A percentile compares a stretch with the other conserved stretches of the same genome.
Conservation (phyloP, 352 stramenopile species). For the Phytophthora palmivora region DNA sequence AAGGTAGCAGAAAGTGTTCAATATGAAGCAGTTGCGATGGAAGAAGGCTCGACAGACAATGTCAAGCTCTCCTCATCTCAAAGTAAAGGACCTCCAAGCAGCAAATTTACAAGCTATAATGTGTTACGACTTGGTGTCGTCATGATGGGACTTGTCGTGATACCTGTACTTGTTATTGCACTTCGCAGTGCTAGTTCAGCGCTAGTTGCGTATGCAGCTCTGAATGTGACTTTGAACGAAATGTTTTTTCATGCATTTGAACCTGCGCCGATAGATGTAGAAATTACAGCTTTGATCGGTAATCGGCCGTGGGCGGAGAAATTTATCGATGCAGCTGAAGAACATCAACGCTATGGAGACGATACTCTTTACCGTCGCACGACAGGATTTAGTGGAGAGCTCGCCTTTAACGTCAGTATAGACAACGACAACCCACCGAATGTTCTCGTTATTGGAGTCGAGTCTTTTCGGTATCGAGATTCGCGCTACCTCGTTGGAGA, state of each 20-base stretch:
- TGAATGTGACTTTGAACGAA: conserved; percentile 10
- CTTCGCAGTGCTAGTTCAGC: background rate
- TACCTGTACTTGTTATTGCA: conserved; percentile 1
- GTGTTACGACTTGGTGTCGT: background rate
- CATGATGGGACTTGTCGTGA: conserved; percentile 3
- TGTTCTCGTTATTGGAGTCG: too few species aligned
- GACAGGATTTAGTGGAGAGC: conserved; percentile 14
- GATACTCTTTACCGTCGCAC: conserved; percentile 17
- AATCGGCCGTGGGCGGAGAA: conserved; percentile 8
- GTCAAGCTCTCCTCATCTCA: too few species aligned
- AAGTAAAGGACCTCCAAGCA: too few species aligned
- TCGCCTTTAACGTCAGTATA: conserved; percentile 11
- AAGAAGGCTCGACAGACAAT: background rate
- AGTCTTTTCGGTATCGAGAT: too few species aligned
- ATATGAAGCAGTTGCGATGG: conserved; percentile 3
- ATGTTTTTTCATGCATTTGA: conserved; percentile 12
- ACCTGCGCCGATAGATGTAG: conserved; percentile 1
- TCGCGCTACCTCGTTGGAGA: too few species aligned
- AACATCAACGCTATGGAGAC: conserved; percentile 2
- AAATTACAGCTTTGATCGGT: background rate
- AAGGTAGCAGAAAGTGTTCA: background rate
- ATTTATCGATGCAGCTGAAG: conserved; percentile 4
- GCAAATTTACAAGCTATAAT: too few species aligned
- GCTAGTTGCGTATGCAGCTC: conserved; percentile 5
- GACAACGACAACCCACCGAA: too few species aligned